Evolutionary conservation across 768 basidiomycete genomes (phyloP).

Genomic region (Strobilomyces echinocephalus): DNA sequence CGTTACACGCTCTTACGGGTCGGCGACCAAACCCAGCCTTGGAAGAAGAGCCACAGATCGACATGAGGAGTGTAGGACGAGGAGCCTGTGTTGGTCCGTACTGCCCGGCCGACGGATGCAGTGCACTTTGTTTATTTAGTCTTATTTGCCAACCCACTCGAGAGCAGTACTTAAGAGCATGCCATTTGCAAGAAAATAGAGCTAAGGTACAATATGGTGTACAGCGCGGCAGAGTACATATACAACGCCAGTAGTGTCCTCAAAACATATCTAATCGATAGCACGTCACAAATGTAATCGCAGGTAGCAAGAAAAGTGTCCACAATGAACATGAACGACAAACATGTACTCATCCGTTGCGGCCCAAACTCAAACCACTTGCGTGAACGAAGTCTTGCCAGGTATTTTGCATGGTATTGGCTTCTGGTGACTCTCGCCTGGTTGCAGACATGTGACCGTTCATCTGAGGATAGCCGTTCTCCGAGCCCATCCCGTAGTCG

Average conservation of each 20-base stretch:
- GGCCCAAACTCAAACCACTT: conserved; percentile 21
- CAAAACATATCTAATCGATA: conserved; percentile 10
- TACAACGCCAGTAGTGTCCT: conserved; percentile 6
- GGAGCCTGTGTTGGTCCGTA: neutral
- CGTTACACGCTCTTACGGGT: conserved; percentile 23
- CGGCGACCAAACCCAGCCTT: conserved; percentile 50
- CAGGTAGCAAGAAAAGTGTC: conserved; percentile 7
- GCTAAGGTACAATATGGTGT: conserved; percentile 13
- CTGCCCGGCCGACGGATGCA: neutral
- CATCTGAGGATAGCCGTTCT: conserved; percentile 34
- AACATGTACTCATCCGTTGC: conserved; percentile 5
- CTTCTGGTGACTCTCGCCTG: conserved; percentile 48
- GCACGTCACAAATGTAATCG: conserved; percentile 5
- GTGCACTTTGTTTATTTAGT: conserved; percentile 21
- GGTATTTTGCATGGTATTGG: conserved; percentile 52
- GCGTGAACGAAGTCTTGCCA: conserved; percentile 59
- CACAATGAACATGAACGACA: neutral
- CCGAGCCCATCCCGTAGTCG: conserved; percentile 49
- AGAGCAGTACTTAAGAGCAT: too few relatives aligned
- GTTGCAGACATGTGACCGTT: conserved; percentile 34
- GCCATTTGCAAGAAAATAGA: conserved; percentile 12
- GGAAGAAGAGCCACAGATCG: conserved; percentile 53
- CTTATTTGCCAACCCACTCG: conserved; percentile 18
- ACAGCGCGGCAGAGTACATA: conserved; percentile 13
- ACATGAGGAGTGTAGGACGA: conserved; percentile 35